phyloP scores from a whole-genome alignment of 2,329 filamentous ascomycete genomes.

The Xylaria sp. region DNA sequence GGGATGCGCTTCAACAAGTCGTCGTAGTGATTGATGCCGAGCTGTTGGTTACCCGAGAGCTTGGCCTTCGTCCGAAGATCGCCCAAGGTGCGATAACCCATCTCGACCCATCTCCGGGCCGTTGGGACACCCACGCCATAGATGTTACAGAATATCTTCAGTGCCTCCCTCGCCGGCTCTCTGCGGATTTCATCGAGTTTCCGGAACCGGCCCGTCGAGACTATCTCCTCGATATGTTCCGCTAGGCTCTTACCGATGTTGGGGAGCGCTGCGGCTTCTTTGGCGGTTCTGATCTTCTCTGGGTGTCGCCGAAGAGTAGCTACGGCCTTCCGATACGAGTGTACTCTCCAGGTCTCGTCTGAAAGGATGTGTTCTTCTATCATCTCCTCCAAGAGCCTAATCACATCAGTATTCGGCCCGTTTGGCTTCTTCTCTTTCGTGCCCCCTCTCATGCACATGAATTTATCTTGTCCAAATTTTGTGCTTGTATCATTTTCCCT shows the following conservation, averaged over 20 bases:
- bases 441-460: slow-evolving; percentile 66
- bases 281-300: slow-evolving; percentile 71
- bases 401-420: slow-evolving; percentile 80
- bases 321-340: slow-evolving; percentile 82
- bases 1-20: slow-evolving; percentile 85
- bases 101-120: slow-evolving; percentile 79
- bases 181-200: slow-evolving; percentile 76
- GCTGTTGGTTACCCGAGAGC: slow-evolving; percentile 74
- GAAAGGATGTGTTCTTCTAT: slow-evolving; percentile 78
- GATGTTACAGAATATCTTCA: slow-evolving; percentile 79
- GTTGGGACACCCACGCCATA: slow-evolving; percentile 80
- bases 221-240: slow-evolving; percentile 90
- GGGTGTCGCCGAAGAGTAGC: slow-evolving; percentile 75
- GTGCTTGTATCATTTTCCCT: background rate
- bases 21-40: slow-evolving; percentile 82
- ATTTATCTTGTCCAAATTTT: slow-evolving; percentile 57
- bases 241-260: slow-evolving; percentile 79
- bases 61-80: slow-evolving; percentile 72
- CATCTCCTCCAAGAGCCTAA: slow-evolving; percentile 83
- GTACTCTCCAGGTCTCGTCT: slow-evolving; percentile 80
- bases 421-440: slow-evolving; percentile 55
- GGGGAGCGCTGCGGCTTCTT: slow-evolving; percentile 74
- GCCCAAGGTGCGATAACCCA: slow-evolving; percentile 78
- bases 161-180: slow-evolving; percentile 72
- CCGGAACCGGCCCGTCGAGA: slow-evolving; percentile 74